Base-by-base conservation (phyloP, 495 filamentous ascomycete genomes). In the Aspergillus indologenus region DNA sequence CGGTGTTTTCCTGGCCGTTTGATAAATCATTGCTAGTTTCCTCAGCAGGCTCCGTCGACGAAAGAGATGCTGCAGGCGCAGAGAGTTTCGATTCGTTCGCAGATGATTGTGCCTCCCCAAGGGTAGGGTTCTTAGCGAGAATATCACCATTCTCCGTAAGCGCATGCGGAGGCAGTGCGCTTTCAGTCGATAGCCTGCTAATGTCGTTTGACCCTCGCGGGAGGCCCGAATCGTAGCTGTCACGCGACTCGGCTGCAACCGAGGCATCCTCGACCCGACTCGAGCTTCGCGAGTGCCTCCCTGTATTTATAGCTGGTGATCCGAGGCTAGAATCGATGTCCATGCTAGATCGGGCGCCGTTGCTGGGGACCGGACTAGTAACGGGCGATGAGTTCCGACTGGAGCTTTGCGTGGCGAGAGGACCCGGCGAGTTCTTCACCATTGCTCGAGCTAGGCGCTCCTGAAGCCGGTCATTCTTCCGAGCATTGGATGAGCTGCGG, bases 381-480 rank as follows among this genome's bases (percentile, higher is more conserved):
- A 71, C 63, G 45, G 67, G 72, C 7, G 71, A 68, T 14, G 34
- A 17, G 68, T 58, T 48, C 65, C 67, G 54, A 64, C 68, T 15
- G 75, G 62, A 2, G 75, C 68, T 50, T 72, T 72, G 69, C 5
- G 71, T 69, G 22, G 64, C 60, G 11, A 61, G 44, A 54, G 64
- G 70, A 1, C 60, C 60, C 6, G 66, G 43, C 19, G 69, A 59
- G 47, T 71, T 80, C 45, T 78, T 79, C 0, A 76, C 82, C 66
- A 87, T 74, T 14, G 87, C 86, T 43, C 82, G 82, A 40, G 91
- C 92, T 6, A 97, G 77, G 26, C 90, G 85, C 72, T 96, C 92
- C 69, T 96, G 92, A 42, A 97, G 80, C 14, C 90, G 83, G 60
- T 90, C 88, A 77, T 87, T 92, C 54, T 83, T 81, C 57, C 75